phyloP scores from a whole-genome alignment of 1,284 basidiomycete species.

The Meripilus lineatus region DNA sequence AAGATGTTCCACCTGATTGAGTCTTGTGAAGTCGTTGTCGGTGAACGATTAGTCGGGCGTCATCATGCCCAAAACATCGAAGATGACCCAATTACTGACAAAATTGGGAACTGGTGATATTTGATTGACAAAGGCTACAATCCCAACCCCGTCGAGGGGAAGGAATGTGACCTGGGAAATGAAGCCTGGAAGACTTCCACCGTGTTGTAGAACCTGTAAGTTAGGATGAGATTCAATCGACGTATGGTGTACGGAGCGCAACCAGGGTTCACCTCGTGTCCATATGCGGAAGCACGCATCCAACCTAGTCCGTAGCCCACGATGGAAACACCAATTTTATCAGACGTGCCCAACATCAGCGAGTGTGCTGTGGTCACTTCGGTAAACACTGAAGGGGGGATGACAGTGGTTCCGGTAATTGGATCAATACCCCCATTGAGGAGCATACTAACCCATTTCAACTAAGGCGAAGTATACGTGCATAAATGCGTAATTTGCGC shows the following conservation, averaged over 20 bases:
- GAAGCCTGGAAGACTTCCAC: constrained; percentile 32
- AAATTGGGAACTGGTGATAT: constrained; percentile 21
- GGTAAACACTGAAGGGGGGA: constrained; percentile 22
- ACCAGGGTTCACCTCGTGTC: constrained; percentile 21
- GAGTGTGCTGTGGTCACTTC: constrained; percentile 21
- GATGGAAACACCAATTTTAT: constrained; percentile 14
- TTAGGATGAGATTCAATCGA: neutral
- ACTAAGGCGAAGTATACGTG: constrained; percentile 13
- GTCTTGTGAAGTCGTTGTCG: neutral
- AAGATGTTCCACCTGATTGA: no score
- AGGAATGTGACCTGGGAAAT: constrained; percentile 30
- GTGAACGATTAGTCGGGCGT: neutral
- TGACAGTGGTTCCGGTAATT: constrained; percentile 18
- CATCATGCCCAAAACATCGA: constrained; percentile 11
- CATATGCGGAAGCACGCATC: constrained; percentile 18
- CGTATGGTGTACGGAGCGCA: no score
- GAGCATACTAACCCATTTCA: constrained; percentile 24
- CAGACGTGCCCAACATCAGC: constrained; percentile 7
- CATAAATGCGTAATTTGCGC: neutral
- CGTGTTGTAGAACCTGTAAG: constrained; percentile 20
- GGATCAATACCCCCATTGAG: constrained; percentile 25
- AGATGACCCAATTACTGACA: constrained; percentile 10
- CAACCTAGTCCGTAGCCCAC: constrained; percentile 28
- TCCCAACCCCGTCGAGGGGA: constrained; percentile 31
- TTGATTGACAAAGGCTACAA: constrained; percentile 39